Base-by-base conservation (phyloP, 257 asterid species). In the Cordia subcordata region DNA sequence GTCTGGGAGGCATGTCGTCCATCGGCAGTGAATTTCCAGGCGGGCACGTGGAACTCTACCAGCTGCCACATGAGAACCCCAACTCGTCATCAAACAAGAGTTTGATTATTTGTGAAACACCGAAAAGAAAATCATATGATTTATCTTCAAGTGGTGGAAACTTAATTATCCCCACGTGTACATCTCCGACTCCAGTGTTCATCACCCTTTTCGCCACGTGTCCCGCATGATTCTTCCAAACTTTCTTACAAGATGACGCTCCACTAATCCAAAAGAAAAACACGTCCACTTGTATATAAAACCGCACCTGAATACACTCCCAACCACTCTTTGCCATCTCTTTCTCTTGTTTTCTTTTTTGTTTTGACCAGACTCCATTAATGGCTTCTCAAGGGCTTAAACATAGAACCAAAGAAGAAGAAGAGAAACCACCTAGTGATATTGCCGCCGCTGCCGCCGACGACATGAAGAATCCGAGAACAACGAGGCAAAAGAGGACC, bases 261-360 rank as follows among this genome's bases (percentile, higher is more conserved):
- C n/a, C 56, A 52, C 22, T 17, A 19, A 51, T 17, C 21, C 55
- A 52, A 4, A 9, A 20, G 13, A 22, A 11, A 20, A 21, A 11
- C 33, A 16, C 15, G 15, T 15, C 57, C 37, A 4, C 57, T 22
- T 53, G 12, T 49, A 49, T 49, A 11, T 49, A 49, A n/a, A n/a
- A 8, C 57, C 35, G 0, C 57, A 21, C 57, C 38, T 53, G 17
- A 53, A 53, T 21, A 22, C 57, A 53, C 57, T 53, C 57, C 37
- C 6, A 10, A 53, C 10, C 57, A 53, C 57, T 22, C 33, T 33
- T 27, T 20, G 8, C 20, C 37, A 8, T 13, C 23, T n/a, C 4
- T 16, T 5, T 50, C 55, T 22, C 21, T 53, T 33, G 8, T 0
- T 52, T 19, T 27, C 14, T 8, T 20, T 19, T 20, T 19, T 0